Evolutionary conservation across 371 early-diverging fungal genomes (phyloP).

Genomic region (Mucor lusitanicus): DNA sequence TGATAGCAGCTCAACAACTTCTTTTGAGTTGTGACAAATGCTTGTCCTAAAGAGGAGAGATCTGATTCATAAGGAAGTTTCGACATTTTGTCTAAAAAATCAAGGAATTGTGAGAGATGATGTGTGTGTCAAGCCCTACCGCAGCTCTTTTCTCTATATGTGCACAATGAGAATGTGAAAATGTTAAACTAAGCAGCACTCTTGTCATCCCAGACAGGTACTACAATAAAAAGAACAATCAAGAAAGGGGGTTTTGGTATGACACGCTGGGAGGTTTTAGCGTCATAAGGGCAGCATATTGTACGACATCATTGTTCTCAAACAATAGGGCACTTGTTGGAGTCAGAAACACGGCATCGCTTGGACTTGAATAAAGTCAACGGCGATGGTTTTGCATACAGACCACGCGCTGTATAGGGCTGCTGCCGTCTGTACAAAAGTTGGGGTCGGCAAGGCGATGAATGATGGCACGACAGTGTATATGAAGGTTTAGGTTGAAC

Average conservation of each 20-base stretch:
- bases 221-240: background rate
- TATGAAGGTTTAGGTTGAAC: background rate
- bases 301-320: background rate
- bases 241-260: background rate
- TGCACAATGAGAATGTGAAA: too few relatives aligned
- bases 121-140: too few relatives aligned
- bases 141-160: too few relatives aligned
- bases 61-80: too few relatives aligned
- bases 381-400: background rate
- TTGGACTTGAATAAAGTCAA: background rate
- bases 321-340: background rate
- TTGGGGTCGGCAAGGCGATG: background rate
- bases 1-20: too few relatives aligned
- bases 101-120: too few relatives aligned
- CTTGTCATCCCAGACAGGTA: background rate
- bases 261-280: background rate
- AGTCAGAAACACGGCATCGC: background rate
- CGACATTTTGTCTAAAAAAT: too few relatives aligned
- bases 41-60: too few relatives aligned
- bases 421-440: background rate
- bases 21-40: too few relatives aligned
- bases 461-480: background rate
- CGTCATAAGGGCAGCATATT: background rate
- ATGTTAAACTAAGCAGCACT: background rate
- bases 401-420: background rate